Base-by-base conservation (phyloP, 164 flowering plant genomes). In the Cinnamomum chago region DNA sequence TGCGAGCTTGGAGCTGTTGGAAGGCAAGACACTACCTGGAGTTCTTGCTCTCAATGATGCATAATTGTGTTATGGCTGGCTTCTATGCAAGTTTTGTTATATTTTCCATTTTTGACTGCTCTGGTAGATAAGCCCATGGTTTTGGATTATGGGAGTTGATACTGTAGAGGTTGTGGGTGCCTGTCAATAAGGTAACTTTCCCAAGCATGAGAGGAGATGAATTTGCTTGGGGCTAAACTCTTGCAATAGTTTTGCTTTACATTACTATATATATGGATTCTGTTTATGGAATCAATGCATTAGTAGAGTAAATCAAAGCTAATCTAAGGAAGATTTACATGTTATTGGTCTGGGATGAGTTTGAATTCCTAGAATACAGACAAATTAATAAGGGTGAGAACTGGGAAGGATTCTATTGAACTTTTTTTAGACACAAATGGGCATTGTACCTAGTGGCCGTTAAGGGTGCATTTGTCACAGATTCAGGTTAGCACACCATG, bases 21-120 rank as follows among this genome's bases (percentile, higher is more conserved):
- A 86, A 71, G 89, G 89, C 4, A 88, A 86, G 74, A 15, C 79
- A 14, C 85, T 88, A n/a, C 91, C 88, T 18, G 89, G 91, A 23
- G 88, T 88, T 70, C 79, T 88, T 25, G 88, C 91, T 70, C 85
- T 88, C 20, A 77, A 88, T 62, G 88, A 88, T 50, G 83, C 82
- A 58, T 60, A 55, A 1, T 60, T 9, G 47, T 40, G 47, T 76
- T 23, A 72, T 30, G 58, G 62, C 55, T 47, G 47, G 47, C 40
- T 50, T 14, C 50, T 30, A 75, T 60, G 64, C 64, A 33, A 67
- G 70, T 67, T 22, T 51, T 52, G 20, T 35, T 40, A 14, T 22
- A 17, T 30, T 72, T 14, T 35, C 3, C 7, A 20, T 13, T 55
- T 15, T 13, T 55, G 20, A 55, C 20, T 3, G 60, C 18, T 55